Base-by-base conservation (phyloP, 306 rosid genomes). In the Parietaria judaica region DNA sequence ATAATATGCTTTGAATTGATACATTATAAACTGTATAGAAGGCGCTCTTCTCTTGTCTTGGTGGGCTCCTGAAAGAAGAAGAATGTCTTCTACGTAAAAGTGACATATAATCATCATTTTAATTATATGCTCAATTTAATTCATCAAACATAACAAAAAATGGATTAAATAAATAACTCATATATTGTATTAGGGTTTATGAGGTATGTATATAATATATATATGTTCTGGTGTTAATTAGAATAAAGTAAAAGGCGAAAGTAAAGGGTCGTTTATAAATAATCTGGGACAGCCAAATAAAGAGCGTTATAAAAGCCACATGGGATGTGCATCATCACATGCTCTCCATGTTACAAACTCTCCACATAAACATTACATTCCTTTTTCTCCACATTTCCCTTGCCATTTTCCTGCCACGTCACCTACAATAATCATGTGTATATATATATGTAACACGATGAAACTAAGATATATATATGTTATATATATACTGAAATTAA, bases 301-400 rank as follows among this genome's bases (percentile, higher is more conserved):
- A 14, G 11, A 7, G 36, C 3, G 51, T 16, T 43, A 14, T 34
- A n/a, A 16, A 60, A 60, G 3, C 51, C 64, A 60, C 64, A 60
- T 60, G 64, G 64, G 10, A 41, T 60, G 64, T 58, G 62, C 62
- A 58, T 11, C 48, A 12, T 44, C 64, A 60, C 64, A 60, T 60
- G 64, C 13, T 39, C 51, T 17, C 64, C 64, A 60, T 60, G 64
- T 60, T 60, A 15, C 51, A 8, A 48, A 39, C 13, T 60, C 36
- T 23, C 64, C 64, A 60, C 64, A 60, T 43, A 58, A 60, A 60
- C 64, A 60, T 43, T 38, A 60, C 51, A 43, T 60, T 43, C 64
- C 51, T n/a, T 14, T 43, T 16, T 60, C 36, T 48, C 14, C 64
- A 60, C 10, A 15, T 6, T 57, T 37, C 11, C 5, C n/a, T 46